Evolutionary conservation across 495 filamentous ascomycete genomes (phyloP), one percentile per base, ranked within the genome.

Genomic region (Aspergillus sclerotioniger): DNA sequence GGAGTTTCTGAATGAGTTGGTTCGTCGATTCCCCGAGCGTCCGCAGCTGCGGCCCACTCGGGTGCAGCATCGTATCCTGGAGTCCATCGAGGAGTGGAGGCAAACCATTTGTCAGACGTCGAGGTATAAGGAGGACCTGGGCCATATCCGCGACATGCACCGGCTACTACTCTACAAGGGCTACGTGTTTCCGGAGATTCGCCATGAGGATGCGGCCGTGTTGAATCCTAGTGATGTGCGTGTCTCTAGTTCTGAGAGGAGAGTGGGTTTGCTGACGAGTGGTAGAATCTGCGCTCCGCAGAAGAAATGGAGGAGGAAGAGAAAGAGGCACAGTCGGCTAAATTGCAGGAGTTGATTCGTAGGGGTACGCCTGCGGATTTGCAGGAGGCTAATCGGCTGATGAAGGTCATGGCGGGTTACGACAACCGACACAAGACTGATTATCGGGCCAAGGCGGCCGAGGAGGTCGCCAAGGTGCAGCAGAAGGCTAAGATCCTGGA

Each of bases 261-360:
- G 47, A 10, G 5, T 17, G 8, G 10, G 16, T 59, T 51, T 59
- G 62, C 70, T 82, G 54, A 83, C 59, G 9, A 3, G 50, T 21
- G 55, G 17, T 66, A 97, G 92, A 95, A 91, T 61, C 82, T 98
- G 16, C 90, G 92, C 68, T 97, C 94, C 12, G 94, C 92, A 13
- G 94, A 98, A 63, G 94, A 98, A 71, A 98, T 98, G 94, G 94
- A 98, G 65, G 91, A 92, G 65, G 94, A 98, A 70, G 94, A 98
- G 68, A 82, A 80, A 53, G 91, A 92, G 66, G 94, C 93, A 3
- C 94, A 98, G 65, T 96, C 91, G 10, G 94, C 94, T 9, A 98
- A 98, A 74, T 80, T 98, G 32, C 94, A 98, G 69, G 94, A 98
- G 77, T 78, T 98, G 46, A 97, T 98, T 70, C 86, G 94, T 56